A percentile compares a stretch with the other conserved stretches of the same genome.
These are phyloP conservation scores for Mycena alexandri DNA, from an alignment of 768 basidiomycete species.

Conservation along the genomic window DNA sequence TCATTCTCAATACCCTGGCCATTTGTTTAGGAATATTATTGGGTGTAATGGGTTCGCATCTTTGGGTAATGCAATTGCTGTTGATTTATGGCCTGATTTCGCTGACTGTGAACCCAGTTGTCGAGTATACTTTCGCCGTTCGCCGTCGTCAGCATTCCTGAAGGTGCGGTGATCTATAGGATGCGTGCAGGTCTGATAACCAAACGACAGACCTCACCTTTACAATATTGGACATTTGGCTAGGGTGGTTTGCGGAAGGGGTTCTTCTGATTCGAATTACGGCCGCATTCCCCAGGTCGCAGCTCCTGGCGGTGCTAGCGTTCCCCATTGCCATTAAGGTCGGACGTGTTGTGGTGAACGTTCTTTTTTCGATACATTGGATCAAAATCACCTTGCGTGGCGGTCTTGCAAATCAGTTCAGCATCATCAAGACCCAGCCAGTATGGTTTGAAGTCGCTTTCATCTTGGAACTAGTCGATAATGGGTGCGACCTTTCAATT, in stretches of 20 bases:
- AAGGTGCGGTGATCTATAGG: conserved; percentile 4
- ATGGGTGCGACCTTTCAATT: conserved; percentile 5
- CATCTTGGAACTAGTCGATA: conserved; percentile 17
- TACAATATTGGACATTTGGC: neutral
- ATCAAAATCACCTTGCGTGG: neutral
- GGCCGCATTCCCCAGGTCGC: neutral
- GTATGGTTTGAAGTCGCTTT: neutral
- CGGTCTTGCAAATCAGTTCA: neutral
- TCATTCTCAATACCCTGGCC: conserved; percentile 14
- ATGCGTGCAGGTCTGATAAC: neutral
- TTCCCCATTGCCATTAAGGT: conserved; percentile 17
- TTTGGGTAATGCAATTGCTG: neutral
- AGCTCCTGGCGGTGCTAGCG: neutral
- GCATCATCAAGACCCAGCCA: neutral
- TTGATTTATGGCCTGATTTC: neutral
- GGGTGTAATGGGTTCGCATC: neutral
- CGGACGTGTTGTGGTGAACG: neutral
- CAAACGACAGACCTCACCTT: conserved; percentile 3
- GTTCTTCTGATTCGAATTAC: conserved; percentile 16
- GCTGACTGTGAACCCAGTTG: neutral
- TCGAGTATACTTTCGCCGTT: conserved; percentile 7
- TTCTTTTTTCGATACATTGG: conserved; percentile 16
- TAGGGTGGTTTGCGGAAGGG: conserved; percentile 2
- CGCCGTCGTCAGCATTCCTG: neutral
- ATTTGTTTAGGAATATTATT: neutral